Evolutionary conservation across 306 rosid genomes (phyloP), one percentile per base, ranked within the genome.

Genomic region (Acacia crassicarpa): DNA sequence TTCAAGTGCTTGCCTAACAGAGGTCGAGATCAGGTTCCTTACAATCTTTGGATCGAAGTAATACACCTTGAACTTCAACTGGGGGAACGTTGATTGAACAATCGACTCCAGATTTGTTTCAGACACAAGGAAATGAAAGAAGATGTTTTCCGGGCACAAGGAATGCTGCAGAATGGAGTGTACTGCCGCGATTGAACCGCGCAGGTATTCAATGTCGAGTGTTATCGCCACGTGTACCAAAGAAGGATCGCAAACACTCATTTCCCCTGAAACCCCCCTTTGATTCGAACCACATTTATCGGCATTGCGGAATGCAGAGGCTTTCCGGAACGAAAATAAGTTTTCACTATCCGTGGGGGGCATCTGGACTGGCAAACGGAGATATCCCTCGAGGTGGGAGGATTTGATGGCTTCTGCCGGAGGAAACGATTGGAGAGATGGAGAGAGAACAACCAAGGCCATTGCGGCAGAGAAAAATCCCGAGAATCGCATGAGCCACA

Each of bases 141-240:
- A 90, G 35, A 92, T 86, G 32, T 70, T 88, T 78, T 88, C 87
- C 0, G 97, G 97, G 38, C 97, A 92, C 15, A 61, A 76, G 14
- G 94, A 85, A 62, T 91, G 93, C 15, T 81, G 89, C 20, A 92
- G 81, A 69, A 92, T 87, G 46, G 97, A 92, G 83, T 92, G 88
- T 10, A 92, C 97, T 17, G 97, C 97, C 8, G 97, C 97, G 82
- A 92, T 85, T 6, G 97, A 92, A 48, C 97, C 97, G n/a, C 97
- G 97, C 13, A 92, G 91, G 62, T 92, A 92, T 17, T 89, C 94
- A 43, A 86, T 40, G n/a, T 92, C 94, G 13, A 92, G 94, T 12
- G 97, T 92, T 38, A 92, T 89, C 46, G 94, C 94, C 3, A 92
- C 93, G 81, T 92, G 97, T 6, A 90, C 93, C 67, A 92, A 80